A percentile compares a stretch with the other conserved stretches of the same genome.
Evolutionary conservation across 495 filamentous ascomycete genomes (phyloP).

Genomic region (Penicillium dipodomyicola): DNA sequence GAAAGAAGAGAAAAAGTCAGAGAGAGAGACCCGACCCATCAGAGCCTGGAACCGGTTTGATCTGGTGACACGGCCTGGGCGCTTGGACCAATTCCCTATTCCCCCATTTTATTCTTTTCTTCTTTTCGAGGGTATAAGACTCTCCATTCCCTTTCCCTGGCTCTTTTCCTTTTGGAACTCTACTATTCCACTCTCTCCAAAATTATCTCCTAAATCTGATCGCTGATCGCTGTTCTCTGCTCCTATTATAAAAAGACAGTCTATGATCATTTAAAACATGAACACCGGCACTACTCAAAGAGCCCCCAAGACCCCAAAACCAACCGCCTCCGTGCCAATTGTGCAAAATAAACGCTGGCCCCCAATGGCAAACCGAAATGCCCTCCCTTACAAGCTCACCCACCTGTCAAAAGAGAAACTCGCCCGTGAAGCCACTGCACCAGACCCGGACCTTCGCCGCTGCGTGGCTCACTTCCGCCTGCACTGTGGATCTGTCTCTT

Average conservation of each 20-base stretch:
- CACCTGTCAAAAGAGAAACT: slow-evolving; percentile 44
- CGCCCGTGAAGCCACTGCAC: slow-evolving; percentile 41
- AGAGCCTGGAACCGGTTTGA: slow-evolving; percentile 26
- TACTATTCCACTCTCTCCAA: neutral
- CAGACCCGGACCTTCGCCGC: slow-evolving; percentile 43
- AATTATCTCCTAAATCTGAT: too few relatives aligned
- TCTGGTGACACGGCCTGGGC: slow-evolving; percentile 22
- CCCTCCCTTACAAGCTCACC: slow-evolving; percentile 45
- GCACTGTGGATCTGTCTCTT: slow-evolving; percentile 39
- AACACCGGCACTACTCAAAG: slow-evolving; percentile 11
- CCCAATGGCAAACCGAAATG: slow-evolving; percentile 42
- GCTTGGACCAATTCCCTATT: slow-evolving; percentile 23
- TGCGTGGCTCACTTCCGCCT: slow-evolving; percentile 44
- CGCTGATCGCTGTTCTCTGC: too few relatives aligned
- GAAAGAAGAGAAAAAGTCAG: neutral
- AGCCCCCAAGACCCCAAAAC: slow-evolving; percentile 20
- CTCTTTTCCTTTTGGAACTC: neutral
- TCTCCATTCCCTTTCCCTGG: slow-evolving; percentile 2
- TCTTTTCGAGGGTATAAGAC: slow-evolving; percentile 18
- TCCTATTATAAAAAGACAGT: neutral
- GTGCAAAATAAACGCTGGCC: slow-evolving; percentile 41
- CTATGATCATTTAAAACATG: slow-evolving; percentile 1
- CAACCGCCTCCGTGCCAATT: slow-evolving; percentile 20
- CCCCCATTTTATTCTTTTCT: slow-evolving; percentile 12
- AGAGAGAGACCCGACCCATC: slow-evolving; percentile 6